Evolutionary conservation across 176 grass and related monocot species (phyloP), one percentile per base, ranked within the genome.

Genomic region (Musa beccarii): DNA sequence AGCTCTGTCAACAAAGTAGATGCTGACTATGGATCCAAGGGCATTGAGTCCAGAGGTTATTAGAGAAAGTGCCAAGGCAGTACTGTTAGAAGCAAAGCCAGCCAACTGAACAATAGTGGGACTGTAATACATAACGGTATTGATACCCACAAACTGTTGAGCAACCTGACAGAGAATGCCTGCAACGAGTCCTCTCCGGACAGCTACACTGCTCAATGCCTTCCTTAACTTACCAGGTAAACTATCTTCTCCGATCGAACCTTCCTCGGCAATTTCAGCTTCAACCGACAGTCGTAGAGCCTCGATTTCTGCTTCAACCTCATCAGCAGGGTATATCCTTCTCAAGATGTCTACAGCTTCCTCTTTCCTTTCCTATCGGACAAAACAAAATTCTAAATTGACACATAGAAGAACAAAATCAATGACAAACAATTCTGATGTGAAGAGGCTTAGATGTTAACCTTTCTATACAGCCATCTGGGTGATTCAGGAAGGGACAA

Each of bases 121-220:
- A 66, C 95, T 98, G 78, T 98, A 98, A 82, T 98, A 98, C 95
- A 98, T 98, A 52, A 98, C 95, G 22, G 95, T 93, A 59, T 98
- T 98, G 82, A 98, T 98, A 51, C 95, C 95, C 1, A 93, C 88
- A 76, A 98, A 91, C 69, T 98, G 95, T 67, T 98, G 90, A 9
- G 90, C 90, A 9, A 98, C 88, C 82, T 98, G 94, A 57, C 83
- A 89, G 50, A 87, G 63, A 54, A 98, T 63, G 77, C 94, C 94
- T 56, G 94, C 94, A 56, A 82, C 9, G 22, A 98, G 88, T 1
- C 95, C 95, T 12, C 90, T 84, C 14, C 90, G 84, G 59, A 98
- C 95, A 52, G 87, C 79, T 79, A 79, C 68, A 75, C 72, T 91
- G 63, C 90, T 82, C 49, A 91, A 71, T 21, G 90, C 95, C 71